Evolutionary conservation across 2,329 filamentous ascomycete species (phyloP), one percentile per base, ranked within the genome.

Genomic region (Aspergillus brunneoviolaceus): DNA sequence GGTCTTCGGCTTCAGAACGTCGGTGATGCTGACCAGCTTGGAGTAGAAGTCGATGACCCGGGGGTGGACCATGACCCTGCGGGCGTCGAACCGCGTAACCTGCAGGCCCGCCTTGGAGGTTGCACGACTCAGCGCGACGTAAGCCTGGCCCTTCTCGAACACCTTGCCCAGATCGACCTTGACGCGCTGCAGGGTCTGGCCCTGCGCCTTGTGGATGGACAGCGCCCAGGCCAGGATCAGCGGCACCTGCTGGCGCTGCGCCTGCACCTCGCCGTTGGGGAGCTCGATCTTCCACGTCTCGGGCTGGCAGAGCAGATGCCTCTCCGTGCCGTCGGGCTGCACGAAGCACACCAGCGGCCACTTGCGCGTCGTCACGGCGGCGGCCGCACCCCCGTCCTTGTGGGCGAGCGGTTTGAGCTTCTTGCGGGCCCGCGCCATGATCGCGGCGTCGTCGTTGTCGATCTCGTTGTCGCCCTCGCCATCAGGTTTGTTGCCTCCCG

Each of bases 81-180:
- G 84, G 66, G 91, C 90, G 69, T 97, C 90, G 69, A 99, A 99
- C 39, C 91, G 85, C 52, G 94, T 76, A 12, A 99, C 93, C 72
- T 96, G 92, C 21, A 99, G 79, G 0, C 95, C 95, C 19, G 87
- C 84, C 79, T 97, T 92, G 60, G 84, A 90, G 1, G 92, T 96
- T 14, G 95, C 95, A 76, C 95, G 90, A 80, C 91, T 96, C 14
- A 99, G 85, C 55, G 95, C 95, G 55, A 99, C 95, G 72, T 99
- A 99, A 5, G 95, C 95, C 75, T 99, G 95, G 0, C 95, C 95
- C 76, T 96, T 97, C 74, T 99, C 95, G 69, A 99, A 99, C 1
- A 96, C 91, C 63, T 87, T 89, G 31, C 92, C 90, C 0, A 99
- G 82, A 72, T 99, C 92, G 27, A 99, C 95, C 72, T 96, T 96